Base-by-base conservation (phyloP, 2,329 filamentous ascomycete genomes). In the Pestalotiopsis sp. region DNA sequence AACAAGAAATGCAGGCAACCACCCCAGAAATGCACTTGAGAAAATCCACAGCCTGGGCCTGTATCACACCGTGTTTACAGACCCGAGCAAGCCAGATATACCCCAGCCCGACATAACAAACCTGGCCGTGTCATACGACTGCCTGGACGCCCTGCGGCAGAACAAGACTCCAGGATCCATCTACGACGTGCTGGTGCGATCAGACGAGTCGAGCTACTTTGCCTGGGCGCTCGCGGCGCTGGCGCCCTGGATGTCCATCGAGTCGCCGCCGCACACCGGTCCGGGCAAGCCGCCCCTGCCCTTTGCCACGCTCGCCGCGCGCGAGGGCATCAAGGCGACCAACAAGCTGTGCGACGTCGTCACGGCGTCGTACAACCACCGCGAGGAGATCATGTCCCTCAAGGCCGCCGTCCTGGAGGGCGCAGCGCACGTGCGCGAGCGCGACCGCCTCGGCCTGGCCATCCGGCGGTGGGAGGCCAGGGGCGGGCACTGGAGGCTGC, bases 201-300 rank as follows among this genome's bases (percentile, higher is more conserved):
- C 89, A 65, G 81, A 87, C 0, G 89, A 93, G 64, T 91, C 91
- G 20, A 77, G 80, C n/a, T 95, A 92, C 77, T 83, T 91, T 59
- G 88, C 91, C 6, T 98, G 95, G 94, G 83, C 92, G 20, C 85
- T 97, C 23, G 89, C 91, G 2, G 90, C 93, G 4, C 79, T 97
- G 27, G 86, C 89, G 14, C 95, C 95, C 0, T 98, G 93, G 90
- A 76, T 89, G 82, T 76, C 83, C 82, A 72, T 86, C 71, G 77
- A 81, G 71, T 74, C 85, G 76, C 76, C 61, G 69, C 79, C 66
- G 4, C 73, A 80, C 36, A 80, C 78, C 9, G 76, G 78, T 13
- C 83, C 82, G 52, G 80, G 81, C 61, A 92, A 88, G 75, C 77
- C 81, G 23, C 82, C 86, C 3, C 85, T 86, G 23, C 88, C 91